Evolutionary conservation across 305 asterid species (phyloP), one percentile per base, ranked within the genome.

Genomic region (Solanum hybrid): DNA sequence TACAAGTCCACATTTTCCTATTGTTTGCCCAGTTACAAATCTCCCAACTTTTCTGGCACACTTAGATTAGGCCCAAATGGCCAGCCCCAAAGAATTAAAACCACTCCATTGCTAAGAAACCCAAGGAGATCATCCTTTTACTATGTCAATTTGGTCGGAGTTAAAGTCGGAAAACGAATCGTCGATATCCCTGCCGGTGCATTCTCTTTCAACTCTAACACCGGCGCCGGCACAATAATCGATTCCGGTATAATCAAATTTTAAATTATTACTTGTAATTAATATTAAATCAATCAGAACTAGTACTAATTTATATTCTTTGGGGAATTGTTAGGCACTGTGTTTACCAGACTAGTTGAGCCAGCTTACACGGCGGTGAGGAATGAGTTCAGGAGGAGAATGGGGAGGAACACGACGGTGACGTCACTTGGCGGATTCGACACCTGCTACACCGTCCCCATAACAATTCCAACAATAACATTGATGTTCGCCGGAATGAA

Each of bases 381-480:
- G 77, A 93, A 96, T 86, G 99, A 97, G 90, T 90, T 95, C 92
- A 93, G 99, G 91, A 95, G 96, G 80, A 89, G 96, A 86, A 97
- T 97, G 98, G 95, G 98, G 10, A 34, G 34, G 29, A 92, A 86
- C 29, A 94, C 98, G 88, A 87, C 92, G 20, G 94, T 96, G 51
- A 90, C 99, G 1, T 89, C 98, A 0, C 95, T 97, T 0, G 99
- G 99, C 2, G 99, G 99, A 4, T 97, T 97, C 88, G 99, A 97
- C 92, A 96, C 99, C n/a, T 97, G 99, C 92, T 97, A 97, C 97
- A 88, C 89, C 5, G 96, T 92, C 2, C 96, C 97, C 2, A 75
- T 95, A 34, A 89, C 90, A 4, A 93, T 97, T 11, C 99, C 99
- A 8, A 93, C 95, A 83, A 92, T 97, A 46, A 95, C 96, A 0